Base-by-base conservation (phyloP, 441 rosid genomes). In the Geranium incanum region DNA sequence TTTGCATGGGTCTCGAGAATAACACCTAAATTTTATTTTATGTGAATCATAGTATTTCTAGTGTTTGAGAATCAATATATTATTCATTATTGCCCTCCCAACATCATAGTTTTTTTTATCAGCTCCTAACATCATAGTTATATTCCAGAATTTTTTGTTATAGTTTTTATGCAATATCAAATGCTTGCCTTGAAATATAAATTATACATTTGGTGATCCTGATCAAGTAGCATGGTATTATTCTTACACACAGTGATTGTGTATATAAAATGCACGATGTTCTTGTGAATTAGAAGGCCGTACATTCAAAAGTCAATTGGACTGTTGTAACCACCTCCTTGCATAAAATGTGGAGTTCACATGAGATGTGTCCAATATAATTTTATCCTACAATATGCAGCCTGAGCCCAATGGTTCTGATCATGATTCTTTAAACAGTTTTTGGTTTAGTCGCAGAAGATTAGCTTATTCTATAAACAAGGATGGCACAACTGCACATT, bases 341-440 rank as follows among this genome's bases (percentile, higher is more conserved):
- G 19, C 64, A 59, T 60, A 8, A 60, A 60, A 60, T 19, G 9
- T 1, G 65, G 33, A 60, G 60, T 52, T 52, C 15, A 3, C 60
- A 13, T 16, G 60, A 13, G 60, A 13, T 16, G 60, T 8, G 60
- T 52, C 60, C 18, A 52, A 52, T 52, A n/a, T 52, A 52, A 52
- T 52, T 52, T 52, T 13, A 45, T 52, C 16, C 60, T n/a, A 18
- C 60, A 18, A 52, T 52, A 52, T 52, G 4, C 60, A 52, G 60
- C 60, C 18, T 13, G 16, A 52, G 60, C 15, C 19, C 3, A n/a
- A 15, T 52, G 60, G 19, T 59, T 16, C 8, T 59, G 64, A 59
- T 59, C 64, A 59, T 59, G 64, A 55, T 55, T 8, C 52, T 11
- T 55, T 13, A 59, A 50, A 59, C 33, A 16, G 64, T 59, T 59